phyloP scores from a whole-genome alignment of 768 basidiomycete genomes.

The Termitomyces sp. region DNA sequence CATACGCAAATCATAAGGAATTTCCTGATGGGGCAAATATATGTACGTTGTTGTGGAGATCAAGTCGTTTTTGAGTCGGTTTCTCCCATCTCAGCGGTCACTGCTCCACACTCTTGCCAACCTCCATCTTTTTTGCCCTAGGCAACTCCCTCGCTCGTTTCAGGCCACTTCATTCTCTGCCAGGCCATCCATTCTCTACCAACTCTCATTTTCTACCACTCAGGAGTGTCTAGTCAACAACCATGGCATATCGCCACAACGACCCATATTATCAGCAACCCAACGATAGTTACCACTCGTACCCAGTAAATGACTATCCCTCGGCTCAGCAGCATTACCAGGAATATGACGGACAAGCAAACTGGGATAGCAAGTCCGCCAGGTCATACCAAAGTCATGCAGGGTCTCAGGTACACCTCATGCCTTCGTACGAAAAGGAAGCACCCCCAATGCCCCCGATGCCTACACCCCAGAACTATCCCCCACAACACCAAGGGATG shows the following conservation, averaged over 20 bases:
- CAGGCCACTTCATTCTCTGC: constrained; percentile 4
- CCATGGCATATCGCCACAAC: constrained; percentile 56
- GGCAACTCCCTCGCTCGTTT: constrained; percentile 8
- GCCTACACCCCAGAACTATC: constrained; percentile 56
- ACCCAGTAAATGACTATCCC: constrained; percentile 32
- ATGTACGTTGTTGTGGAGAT: constrained; percentile 6
- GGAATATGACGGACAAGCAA: constrained; percentile 40
- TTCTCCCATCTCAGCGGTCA: too few species aligned
- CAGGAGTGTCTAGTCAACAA: not conserved
- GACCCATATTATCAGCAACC: constrained; percentile 46
- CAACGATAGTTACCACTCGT: constrained; percentile 16
- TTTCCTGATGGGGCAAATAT: constrained; percentile 10
- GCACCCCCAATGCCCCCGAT: constrained; percentile 55
- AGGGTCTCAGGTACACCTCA: constrained; percentile 73
- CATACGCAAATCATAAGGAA: not conserved
- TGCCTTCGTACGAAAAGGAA: constrained; percentile 53
- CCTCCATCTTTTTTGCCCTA: constrained; percentile 2
- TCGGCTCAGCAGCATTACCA: constrained; percentile 30
- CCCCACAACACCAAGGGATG: constrained; percentile 54
- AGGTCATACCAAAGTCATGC: constrained; percentile 65
- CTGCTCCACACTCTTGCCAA: not conserved
- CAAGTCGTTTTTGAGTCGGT: not conserved
- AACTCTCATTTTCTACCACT: not conserved
- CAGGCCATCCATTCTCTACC: constrained; percentile 24
- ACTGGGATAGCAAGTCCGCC: constrained; percentile 49